phyloP scores from a whole-genome alignment of 2,329 filamentous ascomycete genomes.

The Aspergillus eucalypticola region DNA sequence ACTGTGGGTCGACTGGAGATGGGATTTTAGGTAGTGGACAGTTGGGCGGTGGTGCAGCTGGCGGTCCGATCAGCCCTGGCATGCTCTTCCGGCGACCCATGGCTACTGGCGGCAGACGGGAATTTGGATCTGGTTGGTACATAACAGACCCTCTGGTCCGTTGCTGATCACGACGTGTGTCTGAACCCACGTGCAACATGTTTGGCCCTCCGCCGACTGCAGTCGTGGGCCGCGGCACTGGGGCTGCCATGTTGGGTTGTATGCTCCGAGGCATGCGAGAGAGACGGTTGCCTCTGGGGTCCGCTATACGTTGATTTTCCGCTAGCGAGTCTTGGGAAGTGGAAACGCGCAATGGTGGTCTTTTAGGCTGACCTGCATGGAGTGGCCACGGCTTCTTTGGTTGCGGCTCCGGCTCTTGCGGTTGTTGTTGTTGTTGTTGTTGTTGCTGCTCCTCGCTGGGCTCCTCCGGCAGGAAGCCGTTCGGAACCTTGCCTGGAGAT shows the following conservation, averaged over 20 bases:
- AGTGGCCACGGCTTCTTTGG: constrained; percentile 15
- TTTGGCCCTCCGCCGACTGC: constrained; percentile 1
- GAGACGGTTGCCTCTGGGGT: constrained; percentile 6
- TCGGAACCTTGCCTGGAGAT: constrained; percentile 32
- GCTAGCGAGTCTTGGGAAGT: constrained; percentile 4
- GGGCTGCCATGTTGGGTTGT: neutral
- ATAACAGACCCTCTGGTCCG: constrained; percentile 20
- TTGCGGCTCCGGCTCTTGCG: constrained; percentile 15
- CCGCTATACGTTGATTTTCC: neutral
- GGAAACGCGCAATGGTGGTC: neutral
- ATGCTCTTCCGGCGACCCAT: constrained; percentile 37
- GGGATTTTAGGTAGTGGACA: constrained; percentile 38
- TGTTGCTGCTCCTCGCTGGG: constrained; percentile 20
- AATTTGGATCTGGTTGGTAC: constrained; percentile 6
- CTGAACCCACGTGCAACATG: neutral
- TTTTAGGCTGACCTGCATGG: neutral
- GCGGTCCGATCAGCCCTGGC: constrained; percentile 35
- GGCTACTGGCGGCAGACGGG: constrained; percentile 12
- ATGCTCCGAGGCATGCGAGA: constrained; percentile 17
- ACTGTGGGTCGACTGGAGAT: constrained; percentile 17
- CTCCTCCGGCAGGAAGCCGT: constrained; percentile 26
- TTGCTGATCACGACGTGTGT: constrained; percentile 8
- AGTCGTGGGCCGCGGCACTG: neutral
- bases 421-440: neutral
- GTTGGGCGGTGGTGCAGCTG: constrained; percentile 34